Evolutionary conservation across 768 basidiomycete species (phyloP), one percentile per base, ranked within the genome.

Genomic region (Xanthoconium stramineum): DNA sequence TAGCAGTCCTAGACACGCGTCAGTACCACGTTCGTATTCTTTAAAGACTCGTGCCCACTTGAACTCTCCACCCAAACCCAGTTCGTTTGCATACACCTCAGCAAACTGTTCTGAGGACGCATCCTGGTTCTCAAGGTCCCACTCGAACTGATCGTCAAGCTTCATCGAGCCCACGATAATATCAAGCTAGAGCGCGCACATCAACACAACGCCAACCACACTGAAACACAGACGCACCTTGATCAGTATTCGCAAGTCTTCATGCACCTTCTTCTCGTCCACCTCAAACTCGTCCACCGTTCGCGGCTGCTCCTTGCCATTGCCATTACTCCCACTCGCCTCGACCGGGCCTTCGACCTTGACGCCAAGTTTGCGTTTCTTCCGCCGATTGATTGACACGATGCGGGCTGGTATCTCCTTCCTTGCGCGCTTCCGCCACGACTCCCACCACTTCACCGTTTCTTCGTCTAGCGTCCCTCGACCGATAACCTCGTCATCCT

Each of bases 141-240:
- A 99, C 69, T 98, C 97, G 66, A 98, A 96, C 66, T 94, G 90
- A 72, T 99, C 97, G 53, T 93, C 90, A 24, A 99, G 81, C 71
- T 95, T 94, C 76, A 94, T 84, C 8, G 88, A 85, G 24, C 93
- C 96, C 53, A 95, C 88, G 52, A 94, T 91, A 72, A 98, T 93
- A 72, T 98, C 96, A 59, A 99, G 82, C 94, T 98, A 55, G 38
- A 12, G 33, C 7, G 3, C 10, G 7, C 13, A 29, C n/a, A 32
- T 68, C 45, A 65, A 45, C 35, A 49, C 19, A 6, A 17, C n/a
- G 19, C n/a, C 55, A 28, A 30, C 20, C 38, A 29, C 17, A 14
- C n/a, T 17, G 13, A 5, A 39, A 44, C 6, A 5, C 20, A 29
- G 29, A 72, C 83, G 24, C 57, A 97, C 94, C 83, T 91, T 94